Percentiles rank a stretch among this genome's conserved stretches.
phyloP scores from a whole-genome alignment of 2,329 filamentous ascomycete species.

The Fusarium sp. region DNA sequence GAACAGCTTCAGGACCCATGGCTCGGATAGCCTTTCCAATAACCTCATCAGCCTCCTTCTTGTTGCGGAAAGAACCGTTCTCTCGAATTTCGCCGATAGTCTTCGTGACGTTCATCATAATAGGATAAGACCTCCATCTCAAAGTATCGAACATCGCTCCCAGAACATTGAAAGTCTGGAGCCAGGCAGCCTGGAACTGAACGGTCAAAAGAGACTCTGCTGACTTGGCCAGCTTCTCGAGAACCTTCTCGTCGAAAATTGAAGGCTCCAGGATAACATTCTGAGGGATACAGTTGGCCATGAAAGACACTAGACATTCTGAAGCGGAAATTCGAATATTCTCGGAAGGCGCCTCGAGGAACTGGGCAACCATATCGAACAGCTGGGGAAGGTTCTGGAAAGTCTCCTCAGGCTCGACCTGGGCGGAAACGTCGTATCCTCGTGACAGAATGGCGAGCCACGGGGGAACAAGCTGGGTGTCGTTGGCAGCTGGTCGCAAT shows the following conservation, averaged over 20 bases:
- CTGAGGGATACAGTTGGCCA: slow-evolving; percentile 87
- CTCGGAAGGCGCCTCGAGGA: slow-evolving; percentile 86
- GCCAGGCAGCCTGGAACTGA: slow-evolving; percentile 93
- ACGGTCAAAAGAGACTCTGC: slow-evolving; percentile 82
- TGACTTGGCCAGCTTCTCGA: slow-evolving; percentile 81
- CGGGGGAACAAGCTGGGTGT: slow-evolving; percentile 91
- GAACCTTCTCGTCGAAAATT: slow-evolving; percentile 87
- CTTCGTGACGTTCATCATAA: slow-evolving; percentile 78
- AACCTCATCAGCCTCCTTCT: slow-evolving; percentile 93
- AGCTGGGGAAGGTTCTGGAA: slow-evolving; percentile 89
- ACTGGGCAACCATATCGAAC: slow-evolving; percentile 81
- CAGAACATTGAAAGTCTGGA: slow-evolving; percentile 91
- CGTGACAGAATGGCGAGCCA: slow-evolving; percentile 97
- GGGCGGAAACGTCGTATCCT: slow-evolving; percentile 92
- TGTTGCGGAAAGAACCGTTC: slow-evolving; percentile 88
- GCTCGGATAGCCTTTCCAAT: slow-evolving; percentile 87
- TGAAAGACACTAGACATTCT: slow-evolving; percentile 92
- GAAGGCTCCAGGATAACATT: slow-evolving; percentile 88
- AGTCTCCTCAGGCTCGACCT: slow-evolving; percentile 88
- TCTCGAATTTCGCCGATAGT: slow-evolving; percentile 86
- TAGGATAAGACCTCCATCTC: slow-evolving; percentile 84
- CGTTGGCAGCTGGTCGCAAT: slow-evolving; percentile 88
- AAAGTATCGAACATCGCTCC: slow-evolving; percentile 87
- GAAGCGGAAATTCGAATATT: slow-evolving; percentile 96
- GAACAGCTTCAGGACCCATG: slow-evolving; percentile 87